A percentile compares a stretch with the other conserved stretches of the same genome.
These are phyloP conservation scores for Sinapis alba DNA, from an alignment of 441 rosid genomes.

Conservation along the genomic window DNA sequence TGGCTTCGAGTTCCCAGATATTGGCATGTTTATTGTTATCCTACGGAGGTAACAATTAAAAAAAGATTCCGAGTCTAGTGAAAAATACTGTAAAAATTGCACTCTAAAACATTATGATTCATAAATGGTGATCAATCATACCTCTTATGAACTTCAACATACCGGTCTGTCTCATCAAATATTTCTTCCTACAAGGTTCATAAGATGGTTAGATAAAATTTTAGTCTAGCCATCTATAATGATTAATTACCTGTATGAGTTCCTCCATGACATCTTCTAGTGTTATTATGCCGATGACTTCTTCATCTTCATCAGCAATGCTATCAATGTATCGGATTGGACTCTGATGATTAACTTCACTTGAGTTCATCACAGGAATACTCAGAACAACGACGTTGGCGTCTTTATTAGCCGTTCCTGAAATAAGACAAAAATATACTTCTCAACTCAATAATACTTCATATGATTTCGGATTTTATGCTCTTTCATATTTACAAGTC, in stretches of 20 bases:
- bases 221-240: not conserved
- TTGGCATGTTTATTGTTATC: constrained; percentile 58
- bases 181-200: constrained; percentile 68
- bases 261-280: constrained; percentile 94
- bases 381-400: constrained; percentile 37
- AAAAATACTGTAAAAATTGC: constrained; percentile 4
- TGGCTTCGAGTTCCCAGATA: constrained; percentile 39
- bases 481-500: constrained; percentile 8
- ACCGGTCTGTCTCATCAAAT: constrained; percentile 77
- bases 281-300: constrained; percentile 77
- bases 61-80: not conserved
- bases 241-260: constrained; percentile 61
- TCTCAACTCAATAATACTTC: not conserved
- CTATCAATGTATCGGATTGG: constrained; percentile 36
- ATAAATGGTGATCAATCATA: not conserved
- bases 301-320: constrained; percentile 46
- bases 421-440: not conserved
- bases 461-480: not conserved
- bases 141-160: constrained; percentile 48
- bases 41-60: constrained; percentile 29
- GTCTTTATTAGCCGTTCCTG: constrained; percentile 43
- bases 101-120: not conserved
- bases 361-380: constrained; percentile 35
- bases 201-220: not conserved
- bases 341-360: constrained; percentile 31